Conservation (phyloP, 1,284 basidiomycete species). For the Trichosporon faecale region DNA sequence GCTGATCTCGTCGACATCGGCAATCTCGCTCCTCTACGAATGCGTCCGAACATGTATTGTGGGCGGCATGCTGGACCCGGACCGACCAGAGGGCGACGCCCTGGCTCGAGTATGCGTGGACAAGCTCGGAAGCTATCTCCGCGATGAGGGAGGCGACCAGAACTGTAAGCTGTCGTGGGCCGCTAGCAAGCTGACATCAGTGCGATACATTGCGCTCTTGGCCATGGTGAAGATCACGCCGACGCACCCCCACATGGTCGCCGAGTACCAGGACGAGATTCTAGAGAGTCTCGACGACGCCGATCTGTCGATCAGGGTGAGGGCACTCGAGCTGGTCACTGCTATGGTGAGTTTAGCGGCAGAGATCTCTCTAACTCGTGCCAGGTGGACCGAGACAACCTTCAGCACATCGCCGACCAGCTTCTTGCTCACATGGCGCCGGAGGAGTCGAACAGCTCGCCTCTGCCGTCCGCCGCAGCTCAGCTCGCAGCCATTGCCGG, state of each 20-base stretch:
- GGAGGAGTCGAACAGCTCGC: slow-evolving; percentile 40
- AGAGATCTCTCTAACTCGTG: slow-evolving; percentile 12
- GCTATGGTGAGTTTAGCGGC: slow-evolving; percentile 67
- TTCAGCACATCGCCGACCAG: slow-evolving; percentile 84
- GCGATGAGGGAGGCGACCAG: slow-evolving; percentile 77
- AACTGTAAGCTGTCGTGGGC: slow-evolving; percentile 63
- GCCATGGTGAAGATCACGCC: slow-evolving; percentile 96
- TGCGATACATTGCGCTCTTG: slow-evolving; percentile 93
- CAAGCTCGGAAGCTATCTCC: slow-evolving; percentile 86
- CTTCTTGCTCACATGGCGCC: slow-evolving; percentile 78
- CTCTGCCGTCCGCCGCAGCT: slow-evolving; percentile 34
- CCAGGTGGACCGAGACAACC: slow-evolving; percentile 74
- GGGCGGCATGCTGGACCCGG: slow-evolving; percentile 86
- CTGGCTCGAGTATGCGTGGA: slow-evolving; percentile 86
- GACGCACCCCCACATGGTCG: slow-evolving; percentile 83
- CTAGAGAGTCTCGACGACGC: slow-evolving; percentile 84
- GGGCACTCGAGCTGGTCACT: slow-evolving; percentile 87
- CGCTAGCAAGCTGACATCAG: slow-evolving; percentile 53
- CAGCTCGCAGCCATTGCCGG: slow-evolving; percentile 21
- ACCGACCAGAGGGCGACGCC: slow-evolving; percentile 64
- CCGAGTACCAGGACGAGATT: slow-evolving; percentile 89
- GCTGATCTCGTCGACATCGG: slow-evolving; percentile 90
- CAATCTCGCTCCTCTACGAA: slow-evolving; percentile 94
- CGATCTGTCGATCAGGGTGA: slow-evolving; percentile 92
- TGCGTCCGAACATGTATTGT: slow-evolving; percentile 98